A percentile compares a stretch with the other conserved stretches of the same genome.
phyloP scores from a whole-genome alignment of 2,329 filamentous ascomycete genomes.

The Podosphaera xanthii region DNA sequence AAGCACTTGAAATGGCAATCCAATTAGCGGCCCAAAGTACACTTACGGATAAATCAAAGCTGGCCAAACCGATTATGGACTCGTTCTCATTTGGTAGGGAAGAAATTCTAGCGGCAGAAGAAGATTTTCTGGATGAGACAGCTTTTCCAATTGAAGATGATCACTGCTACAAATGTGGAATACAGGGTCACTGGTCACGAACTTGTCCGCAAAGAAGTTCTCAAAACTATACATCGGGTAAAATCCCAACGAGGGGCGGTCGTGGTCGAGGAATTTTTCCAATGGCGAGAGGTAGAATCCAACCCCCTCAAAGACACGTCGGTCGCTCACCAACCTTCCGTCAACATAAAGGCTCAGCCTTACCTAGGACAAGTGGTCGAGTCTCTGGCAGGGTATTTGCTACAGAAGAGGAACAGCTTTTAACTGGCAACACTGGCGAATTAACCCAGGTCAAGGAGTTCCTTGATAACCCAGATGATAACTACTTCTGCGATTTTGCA shows the following conservation, averaged over 20 bases:
- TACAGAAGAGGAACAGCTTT: neutral
- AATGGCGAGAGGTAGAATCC: neutral
- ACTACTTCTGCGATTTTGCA: neutral
- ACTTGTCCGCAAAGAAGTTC: neutral
- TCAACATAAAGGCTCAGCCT: no score
- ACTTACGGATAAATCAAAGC: neutral
- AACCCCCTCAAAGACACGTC: neutral
- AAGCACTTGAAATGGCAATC: neutral
- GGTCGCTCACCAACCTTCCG: neutral
- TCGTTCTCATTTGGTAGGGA: neutral
- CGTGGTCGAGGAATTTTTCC: neutral
- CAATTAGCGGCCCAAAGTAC: neutral
- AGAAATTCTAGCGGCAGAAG: neutral
- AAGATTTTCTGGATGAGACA: neutral
- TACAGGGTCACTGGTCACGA: neutral
- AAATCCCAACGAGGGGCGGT: neutral
- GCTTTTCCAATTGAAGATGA: neutral
- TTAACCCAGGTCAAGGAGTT: neutral
- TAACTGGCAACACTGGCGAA: neutral
- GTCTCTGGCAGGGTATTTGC: neutral
- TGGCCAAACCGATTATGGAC: neutral
- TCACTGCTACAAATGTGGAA: neutral
- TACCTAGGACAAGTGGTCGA: neutral
- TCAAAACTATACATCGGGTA: neutral
- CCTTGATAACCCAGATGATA: neutral